These are phyloP conservation scores for Heritiera fomes DNA, from an alignment of 345 rosid genomes.

Conservation along the genomic window DNA sequence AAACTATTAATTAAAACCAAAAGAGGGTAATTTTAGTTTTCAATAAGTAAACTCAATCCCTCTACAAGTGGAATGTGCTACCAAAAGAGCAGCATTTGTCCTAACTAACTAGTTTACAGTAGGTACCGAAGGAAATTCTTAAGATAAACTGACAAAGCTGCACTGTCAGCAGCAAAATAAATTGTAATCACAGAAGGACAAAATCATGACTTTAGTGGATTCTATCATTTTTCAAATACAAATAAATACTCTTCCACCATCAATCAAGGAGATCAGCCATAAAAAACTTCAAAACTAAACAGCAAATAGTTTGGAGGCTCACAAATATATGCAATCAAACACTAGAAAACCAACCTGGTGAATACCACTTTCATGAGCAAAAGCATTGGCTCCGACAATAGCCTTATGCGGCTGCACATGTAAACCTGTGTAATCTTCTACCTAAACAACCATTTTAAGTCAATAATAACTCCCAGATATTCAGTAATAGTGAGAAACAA, in stretches of 20 bases:
- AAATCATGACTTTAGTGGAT: background rate
- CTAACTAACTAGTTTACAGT: background rate
- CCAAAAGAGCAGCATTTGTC: background rate
- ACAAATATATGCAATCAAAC: background rate
- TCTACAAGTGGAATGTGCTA: background rate
- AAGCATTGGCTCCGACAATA: slow-evolving; percentile 94
- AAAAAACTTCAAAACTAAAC: background rate
- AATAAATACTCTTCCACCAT: background rate
- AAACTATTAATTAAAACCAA: background rate
- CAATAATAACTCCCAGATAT: background rate
- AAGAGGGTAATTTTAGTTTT: background rate
- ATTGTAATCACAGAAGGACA: background rate
- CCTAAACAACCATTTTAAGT: slow-evolving; percentile 44
- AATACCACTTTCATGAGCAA: slow-evolving; percentile 96
- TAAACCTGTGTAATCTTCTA: slow-evolving; percentile 90
- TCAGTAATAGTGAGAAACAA: background rate
- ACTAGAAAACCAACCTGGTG: slow-evolving; percentile 67
- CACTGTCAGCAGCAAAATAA: background rate
- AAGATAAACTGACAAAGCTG: background rate
- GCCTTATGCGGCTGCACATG: slow-evolving; percentile 94
- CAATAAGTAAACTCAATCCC: background rate
- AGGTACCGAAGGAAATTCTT: background rate
- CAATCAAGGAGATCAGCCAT: background rate
- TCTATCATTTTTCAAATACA: background rate
- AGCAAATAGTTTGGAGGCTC: background rate